A percentile compares a stretch with the other conserved stretches of the same genome.
phyloP scores from a whole-genome alignment of 2,329 filamentous ascomycete species.

The Verticillium nubilum region DNA sequence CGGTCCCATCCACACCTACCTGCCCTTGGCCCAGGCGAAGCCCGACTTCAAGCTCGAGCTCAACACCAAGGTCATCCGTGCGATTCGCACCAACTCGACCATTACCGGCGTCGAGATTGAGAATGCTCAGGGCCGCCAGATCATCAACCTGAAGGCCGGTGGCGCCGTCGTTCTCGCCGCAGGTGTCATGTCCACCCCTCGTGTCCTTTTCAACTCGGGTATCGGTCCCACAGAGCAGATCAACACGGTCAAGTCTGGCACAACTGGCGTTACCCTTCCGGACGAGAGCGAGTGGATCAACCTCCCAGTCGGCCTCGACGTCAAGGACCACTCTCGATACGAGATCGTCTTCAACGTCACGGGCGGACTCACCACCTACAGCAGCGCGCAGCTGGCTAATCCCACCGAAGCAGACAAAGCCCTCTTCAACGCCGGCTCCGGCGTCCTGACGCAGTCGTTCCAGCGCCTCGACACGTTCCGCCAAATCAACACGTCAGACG shows the following conservation, averaged over 20 bases:
- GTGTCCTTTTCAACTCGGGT: conserved; percentile 52
- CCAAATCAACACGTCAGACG: conserved; percentile 14
- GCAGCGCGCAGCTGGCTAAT: conserved; percentile 5
- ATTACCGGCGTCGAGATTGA: conserved; percentile 26
- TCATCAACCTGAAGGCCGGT: conserved; percentile 14
- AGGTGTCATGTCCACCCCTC: conserved; percentile 17
- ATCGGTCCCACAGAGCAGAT: conserved; percentile 47
- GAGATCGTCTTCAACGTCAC: conserved; percentile 12
- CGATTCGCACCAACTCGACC: conserved; percentile 19
- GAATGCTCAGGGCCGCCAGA: conserved; percentile 12
- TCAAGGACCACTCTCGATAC: conserved; percentile 44
- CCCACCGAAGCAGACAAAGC: conserved; percentile 10
- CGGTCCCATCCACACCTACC: conserved; percentile 27
- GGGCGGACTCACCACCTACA: conserved; percentile 12
- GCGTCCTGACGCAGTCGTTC: conserved; percentile 15
- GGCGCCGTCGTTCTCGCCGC: conserved; percentile 13
- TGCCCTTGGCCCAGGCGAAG: conserved; percentile 25
- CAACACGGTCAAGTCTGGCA: conserved; percentile 38
- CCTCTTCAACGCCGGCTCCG: conserved; percentile 16
- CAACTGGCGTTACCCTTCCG: conserved; percentile 39
- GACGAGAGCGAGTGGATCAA: conserved; percentile 46
- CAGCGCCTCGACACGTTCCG: conserved; percentile 18
- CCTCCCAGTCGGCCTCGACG: conserved; percentile 52
- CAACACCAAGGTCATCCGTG: conserved; percentile 15
- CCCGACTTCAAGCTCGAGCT: conserved; percentile 30